These are phyloP conservation scores for Tagetes erecta DNA, from an alignment of 129 eudicot species.

Conservation along the genomic window DNA sequence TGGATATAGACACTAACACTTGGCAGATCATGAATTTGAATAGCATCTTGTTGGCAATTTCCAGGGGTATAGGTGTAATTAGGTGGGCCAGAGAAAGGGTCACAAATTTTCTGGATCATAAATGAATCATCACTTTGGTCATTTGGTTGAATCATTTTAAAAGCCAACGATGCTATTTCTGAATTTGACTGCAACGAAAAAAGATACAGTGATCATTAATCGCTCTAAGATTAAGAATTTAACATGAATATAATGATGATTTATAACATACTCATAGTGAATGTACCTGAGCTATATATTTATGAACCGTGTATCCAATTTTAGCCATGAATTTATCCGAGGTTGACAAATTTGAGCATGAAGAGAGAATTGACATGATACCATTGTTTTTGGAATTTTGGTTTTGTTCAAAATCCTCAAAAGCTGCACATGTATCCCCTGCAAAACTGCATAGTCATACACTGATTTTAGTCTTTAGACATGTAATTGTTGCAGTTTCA, in stretches of 20 bases:
- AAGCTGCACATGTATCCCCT: slow-evolving; percentile 58
- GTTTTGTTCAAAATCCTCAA: slow-evolving; percentile 43
- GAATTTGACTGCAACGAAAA: slow-evolving; percentile 48
- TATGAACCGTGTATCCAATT: slow-evolving; percentile 50
- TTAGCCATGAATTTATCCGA: slow-evolving; percentile 39
- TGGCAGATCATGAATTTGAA: slow-evolving; percentile 52
- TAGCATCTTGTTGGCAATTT: slow-evolving; percentile 44
- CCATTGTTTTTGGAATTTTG: slow-evolving; percentile 41
- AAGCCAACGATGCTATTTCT: slow-evolving; percentile 34
- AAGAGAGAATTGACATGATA: slow-evolving; percentile 48
- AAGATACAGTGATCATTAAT: not conserved
- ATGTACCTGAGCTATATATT: slow-evolving; percentile 52
- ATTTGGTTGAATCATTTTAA: slow-evolving; percentile 25
- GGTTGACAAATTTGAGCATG: slow-evolving; percentile 43
- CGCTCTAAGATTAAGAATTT: not conserved
- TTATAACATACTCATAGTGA: not conserved
- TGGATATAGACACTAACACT: slow-evolving; percentile 42
- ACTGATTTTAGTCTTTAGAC: slow-evolving; percentile 12
- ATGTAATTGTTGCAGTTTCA: slow-evolving; percentile 10
- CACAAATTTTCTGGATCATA: slow-evolving; percentile 43
- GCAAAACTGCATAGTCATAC: slow-evolving; percentile 60
- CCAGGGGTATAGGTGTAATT: slow-evolving; percentile 41
- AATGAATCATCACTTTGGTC: slow-evolving; percentile 29
- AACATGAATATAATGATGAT: not conserved
- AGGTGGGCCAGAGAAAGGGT: slow-evolving; percentile 58